Evolutionary conservation across 306 rosid genomes (phyloP).

Genomic region (Malus orientalis): DNA sequence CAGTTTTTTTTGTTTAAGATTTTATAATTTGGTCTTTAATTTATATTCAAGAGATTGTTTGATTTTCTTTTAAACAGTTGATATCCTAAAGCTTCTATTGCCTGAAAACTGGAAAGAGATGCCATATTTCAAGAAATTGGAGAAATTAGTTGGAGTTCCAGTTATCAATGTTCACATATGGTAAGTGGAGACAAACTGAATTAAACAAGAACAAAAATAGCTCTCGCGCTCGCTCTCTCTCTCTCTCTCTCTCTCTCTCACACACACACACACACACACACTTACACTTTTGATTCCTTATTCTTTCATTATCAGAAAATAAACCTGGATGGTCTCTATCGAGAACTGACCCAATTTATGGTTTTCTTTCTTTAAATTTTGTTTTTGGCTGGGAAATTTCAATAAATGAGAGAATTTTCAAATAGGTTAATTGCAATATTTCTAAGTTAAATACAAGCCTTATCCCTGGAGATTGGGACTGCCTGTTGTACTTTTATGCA

Average conservation of each 20-base stretch:
- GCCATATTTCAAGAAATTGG: slow-evolving; percentile 85
- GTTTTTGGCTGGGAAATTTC: background rate
- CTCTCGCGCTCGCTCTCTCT: background rate
- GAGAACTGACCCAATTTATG: background rate
- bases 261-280: background rate
- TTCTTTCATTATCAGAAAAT: background rate
- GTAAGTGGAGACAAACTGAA: slow-evolving; percentile 34
- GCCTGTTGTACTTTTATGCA: no score
- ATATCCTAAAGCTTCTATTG: slow-evolving; percentile 80
- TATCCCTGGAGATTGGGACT: background rate
- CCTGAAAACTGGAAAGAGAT: slow-evolving; percentile 85
- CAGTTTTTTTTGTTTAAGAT: background rate
- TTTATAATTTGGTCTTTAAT: background rate
- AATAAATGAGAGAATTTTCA: background rate
- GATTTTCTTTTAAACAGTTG: slow-evolving; percentile 46
- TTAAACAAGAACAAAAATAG: background rate
- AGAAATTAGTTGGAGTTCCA: slow-evolving; percentile 89
- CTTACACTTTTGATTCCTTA: background rate
- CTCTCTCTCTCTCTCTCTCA: background rate
- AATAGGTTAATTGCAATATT: background rate
- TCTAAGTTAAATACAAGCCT: background rate
- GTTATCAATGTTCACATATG: slow-evolving; percentile 95
- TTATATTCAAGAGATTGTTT: slow-evolving; percentile 11
- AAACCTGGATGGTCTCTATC: background rate
- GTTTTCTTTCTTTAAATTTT: background rate